A percentile compares a stretch with the other conserved stretches of the same genome.
These are phyloP conservation scores for Cerrena zonata DNA, from an alignment of 1,284 basidiomycete genomes.

Conservation along the genomic window DNA sequence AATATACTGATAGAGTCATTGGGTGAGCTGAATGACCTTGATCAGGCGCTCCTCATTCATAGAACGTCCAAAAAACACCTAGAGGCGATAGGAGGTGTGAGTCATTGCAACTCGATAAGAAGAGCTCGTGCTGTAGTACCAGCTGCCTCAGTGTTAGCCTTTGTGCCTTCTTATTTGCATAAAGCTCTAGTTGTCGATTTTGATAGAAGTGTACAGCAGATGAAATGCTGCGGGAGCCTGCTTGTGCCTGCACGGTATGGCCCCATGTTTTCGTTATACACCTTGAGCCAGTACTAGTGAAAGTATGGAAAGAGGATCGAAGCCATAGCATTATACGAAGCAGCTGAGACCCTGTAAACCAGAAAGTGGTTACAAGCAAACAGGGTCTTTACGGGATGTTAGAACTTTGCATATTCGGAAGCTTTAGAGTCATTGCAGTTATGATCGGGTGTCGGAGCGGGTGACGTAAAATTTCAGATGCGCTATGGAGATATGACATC, in stretches of 20 bases:
- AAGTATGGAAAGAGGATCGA: neutral
- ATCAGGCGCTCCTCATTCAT: slow-evolving; percentile 73
- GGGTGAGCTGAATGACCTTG: slow-evolving; percentile 38
- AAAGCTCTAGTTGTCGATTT: slow-evolving; percentile 77
- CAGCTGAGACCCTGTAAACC: neutral
- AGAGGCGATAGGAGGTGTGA: too few relatives aligned
- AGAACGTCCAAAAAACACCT: slow-evolving; percentile 69
- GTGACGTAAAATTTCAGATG: too few relatives aligned
- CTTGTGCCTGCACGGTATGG: slow-evolving; percentile 2
- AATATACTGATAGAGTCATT: too few relatives aligned
- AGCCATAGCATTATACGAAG: neutral
- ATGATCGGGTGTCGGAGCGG: too few relatives aligned
- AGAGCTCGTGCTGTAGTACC: too few relatives aligned
- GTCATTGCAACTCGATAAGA: too few relatives aligned
- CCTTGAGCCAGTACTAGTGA: neutral
- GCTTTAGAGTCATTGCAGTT: too few relatives aligned
- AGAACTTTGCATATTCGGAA: too few relatives aligned
- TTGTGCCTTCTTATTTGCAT: slow-evolving; percentile 71
- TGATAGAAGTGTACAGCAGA: slow-evolving; percentile 68
- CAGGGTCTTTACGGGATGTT: too few relatives aligned
- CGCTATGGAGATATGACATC: too few relatives aligned
- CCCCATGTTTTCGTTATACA: neutral
- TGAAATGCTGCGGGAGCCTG: slow-evolving; percentile 14
- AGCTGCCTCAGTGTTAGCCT: slow-evolving; percentile 77
- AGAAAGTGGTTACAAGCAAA: neutral